Evolutionary conservation across 305 asterid species (phyloP), one percentile per base, ranked within the genome.

Genomic region (Rubia tinctorum): DNA sequence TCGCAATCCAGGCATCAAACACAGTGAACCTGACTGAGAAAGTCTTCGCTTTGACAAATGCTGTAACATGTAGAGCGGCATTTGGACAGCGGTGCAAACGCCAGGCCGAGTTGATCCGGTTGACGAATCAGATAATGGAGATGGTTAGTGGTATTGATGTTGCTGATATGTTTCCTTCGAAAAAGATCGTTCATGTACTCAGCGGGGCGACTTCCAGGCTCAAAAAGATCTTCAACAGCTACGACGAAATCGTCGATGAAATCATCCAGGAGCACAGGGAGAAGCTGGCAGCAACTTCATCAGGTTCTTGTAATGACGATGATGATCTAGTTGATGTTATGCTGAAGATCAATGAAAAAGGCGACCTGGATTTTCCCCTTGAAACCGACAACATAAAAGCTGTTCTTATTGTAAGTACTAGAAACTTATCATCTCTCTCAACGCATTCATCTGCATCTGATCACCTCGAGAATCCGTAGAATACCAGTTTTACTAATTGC

Each of bases 121-220:
- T 76, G 25, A 61, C 78, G 65, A 80, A 77, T 42, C 74, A 77
- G 74, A 73, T 55, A 14, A 71, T 77, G n/a, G 56, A 76, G 8
- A 23, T 76, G 25, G 80, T 74, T 3, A 80, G 78, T 6, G 81
- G 81, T 66, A 84, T 84, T 73, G 75, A 79, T 3, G 39, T 79
- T 25, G 77, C 79, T 9, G 86, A 84, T 72, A 34, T 86, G 49
- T 82, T 84, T 76, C 87, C 86, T 6, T 81, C 86, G n/a, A 63
- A 72, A 55, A 81, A 61, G 27, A 72, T 81, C 61, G 74, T 84
- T 34, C 82, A 78, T 59, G 56, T 49, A 14, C 34, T 85, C 37
- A 75, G 73, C 14, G 82, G 85, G 27, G 61, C 80, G 4, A 27
- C 68, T 73, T 56, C 68, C 15, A 66, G 53, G 61, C 37, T 80